Evolutionary conservation across 352 stramenopile genomes (phyloP), one percentile per base, ranked within the genome.

Genomic region (Phytophthora capsici): DNA sequence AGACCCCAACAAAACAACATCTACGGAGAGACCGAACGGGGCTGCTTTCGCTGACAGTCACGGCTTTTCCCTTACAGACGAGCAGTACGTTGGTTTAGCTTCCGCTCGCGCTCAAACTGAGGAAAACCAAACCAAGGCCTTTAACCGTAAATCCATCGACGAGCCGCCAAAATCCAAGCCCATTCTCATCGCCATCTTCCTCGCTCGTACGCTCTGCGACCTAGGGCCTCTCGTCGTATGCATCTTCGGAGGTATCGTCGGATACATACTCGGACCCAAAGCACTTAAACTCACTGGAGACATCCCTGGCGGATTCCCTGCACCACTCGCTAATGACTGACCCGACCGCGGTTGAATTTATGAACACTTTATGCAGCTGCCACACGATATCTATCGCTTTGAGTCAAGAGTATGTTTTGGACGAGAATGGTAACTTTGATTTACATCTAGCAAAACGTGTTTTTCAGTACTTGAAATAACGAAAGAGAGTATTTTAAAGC

Each of bases 221-320:
- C 41, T 91, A 4, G 87, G 82, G 8, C 32, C 32, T 38, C 68
- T 97, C 30, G 62, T 92, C 10, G 85, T 97, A 1, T 90, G 83
- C 34, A 66, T 91, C 13, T n/a, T n/a, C n/a, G n/a, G n/a, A n/a
- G n/a, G n/a, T n/a, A n/a, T n/a, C n/a, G n/a, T n/a, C n/a, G n/a
- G 70, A 6, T 77, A 87, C n/a, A n/a, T n/a, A n/a, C n/a, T 30
- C 7, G 10, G 26, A 34, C 66, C 75, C 7, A 73, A 82, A 26
- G 75, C 76, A 14, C 78, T 97, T 57, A 83, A 80, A 20, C 77
- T 93, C 26, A 92, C 94, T 4, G 79, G 76, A 10, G 40, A 75
- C 0, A 80, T 97, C 12, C 84, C 87, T 0, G 63, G 65, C 20
- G 91, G 89, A 2, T 79, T 96, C 37, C 86, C 82, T 8, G 41